These are phyloP conservation scores for Auriscalpium microsporum DNA, from an alignment of 768 basidiomycete genomes.

Conservation along the genomic window DNA sequence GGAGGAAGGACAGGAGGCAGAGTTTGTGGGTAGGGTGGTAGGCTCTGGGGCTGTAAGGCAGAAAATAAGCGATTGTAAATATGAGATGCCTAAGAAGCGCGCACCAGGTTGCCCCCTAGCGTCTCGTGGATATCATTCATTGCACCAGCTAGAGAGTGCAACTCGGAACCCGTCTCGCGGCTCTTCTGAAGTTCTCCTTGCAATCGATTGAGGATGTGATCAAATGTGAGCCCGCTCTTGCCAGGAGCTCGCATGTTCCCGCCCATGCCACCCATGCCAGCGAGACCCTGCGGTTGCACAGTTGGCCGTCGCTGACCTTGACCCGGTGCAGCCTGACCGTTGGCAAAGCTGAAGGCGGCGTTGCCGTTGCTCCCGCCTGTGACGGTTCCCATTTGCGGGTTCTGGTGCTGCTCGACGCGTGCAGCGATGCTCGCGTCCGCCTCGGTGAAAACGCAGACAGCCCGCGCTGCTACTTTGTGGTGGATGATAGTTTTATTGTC, in stretches of 20 bases:
- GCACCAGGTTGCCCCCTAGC: conserved; percentile 71
- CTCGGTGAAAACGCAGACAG: conserved; percentile 78
- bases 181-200: conserved; percentile 95
- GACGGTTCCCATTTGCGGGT: conserved; percentile 29
- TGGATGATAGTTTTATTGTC: conserved; percentile 98
- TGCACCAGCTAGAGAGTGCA: conserved; percentile 64
- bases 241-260: conserved; percentile 63
- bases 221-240: conserved; percentile 84
- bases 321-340: conserved; percentile 28
- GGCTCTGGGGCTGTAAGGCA: conserved; percentile 41
- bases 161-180: conserved; percentile 83
- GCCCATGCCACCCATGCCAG: conserved; percentile 72
- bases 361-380: conserved; percentile 30
- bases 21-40: conserved; percentile 54
- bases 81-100: conserved; percentile 21
- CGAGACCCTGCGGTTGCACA: conserved; percentile 49
- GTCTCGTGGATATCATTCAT: conserved; percentile 93
- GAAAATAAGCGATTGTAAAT: background rate
- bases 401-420: conserved; percentile 60
- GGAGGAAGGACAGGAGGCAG: conserved; percentile 52
- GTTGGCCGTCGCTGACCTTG: conserved; percentile 44
- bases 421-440: conserved; percentile 75
- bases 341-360: conserved; percentile 34
- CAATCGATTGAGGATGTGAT: conserved; percentile 80
- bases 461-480: conserved; percentile 96